These are phyloP conservation scores for Talaromyces proteolyticus DNA, from an alignment of 495 filamentous ascomycete genomes.

Conservation along the genomic window DNA sequence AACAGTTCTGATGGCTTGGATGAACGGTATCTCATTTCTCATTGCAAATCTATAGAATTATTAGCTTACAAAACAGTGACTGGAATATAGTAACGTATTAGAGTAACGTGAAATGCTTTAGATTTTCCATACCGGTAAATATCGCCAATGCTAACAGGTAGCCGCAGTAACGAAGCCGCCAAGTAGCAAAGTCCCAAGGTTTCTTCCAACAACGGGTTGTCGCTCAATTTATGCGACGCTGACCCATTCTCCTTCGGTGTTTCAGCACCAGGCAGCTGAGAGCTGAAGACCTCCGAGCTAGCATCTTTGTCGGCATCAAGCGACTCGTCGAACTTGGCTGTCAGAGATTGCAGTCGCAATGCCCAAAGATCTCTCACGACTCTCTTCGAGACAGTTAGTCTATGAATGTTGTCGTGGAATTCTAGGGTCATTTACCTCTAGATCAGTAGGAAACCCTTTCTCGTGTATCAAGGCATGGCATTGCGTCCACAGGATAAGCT, in stretches of 20 bases:
- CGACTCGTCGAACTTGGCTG: conserved; percentile 28
- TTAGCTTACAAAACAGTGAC: background rate
- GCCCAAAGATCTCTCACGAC: conserved; percentile 67
- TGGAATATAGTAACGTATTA: too few relatives aligned
- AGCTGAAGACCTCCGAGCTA: conserved; percentile 39
- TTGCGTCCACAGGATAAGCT: conserved; percentile 80
- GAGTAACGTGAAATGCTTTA: too few relatives aligned
- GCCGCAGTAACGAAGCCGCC: conserved; percentile 54
- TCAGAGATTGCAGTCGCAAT: conserved; percentile 50
- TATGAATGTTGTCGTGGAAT: background rate
- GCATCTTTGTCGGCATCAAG: conserved; percentile 23
- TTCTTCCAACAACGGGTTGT: conserved; percentile 53
- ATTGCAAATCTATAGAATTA: conserved; percentile 30
- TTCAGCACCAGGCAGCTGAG: conserved; percentile 28
- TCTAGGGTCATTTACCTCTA: conserved; percentile 44
- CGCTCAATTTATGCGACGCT: conserved; percentile 22
- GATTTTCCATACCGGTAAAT: conserved; percentile 40
- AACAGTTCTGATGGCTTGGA: conserved; percentile 38
- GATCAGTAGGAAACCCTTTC: conserved; percentile 55
- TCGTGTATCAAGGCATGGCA: conserved; percentile 54
- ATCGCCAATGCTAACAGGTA: conserved; percentile 58
- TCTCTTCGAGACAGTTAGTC: conserved; percentile 20
- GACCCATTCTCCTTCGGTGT: conserved; percentile 24
- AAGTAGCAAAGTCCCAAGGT: conserved; percentile 63
- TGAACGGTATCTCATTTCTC: conserved; percentile 40